Conservation (phyloP, 1,284 basidiomycete species). For the Naganishia sp. region DNA sequence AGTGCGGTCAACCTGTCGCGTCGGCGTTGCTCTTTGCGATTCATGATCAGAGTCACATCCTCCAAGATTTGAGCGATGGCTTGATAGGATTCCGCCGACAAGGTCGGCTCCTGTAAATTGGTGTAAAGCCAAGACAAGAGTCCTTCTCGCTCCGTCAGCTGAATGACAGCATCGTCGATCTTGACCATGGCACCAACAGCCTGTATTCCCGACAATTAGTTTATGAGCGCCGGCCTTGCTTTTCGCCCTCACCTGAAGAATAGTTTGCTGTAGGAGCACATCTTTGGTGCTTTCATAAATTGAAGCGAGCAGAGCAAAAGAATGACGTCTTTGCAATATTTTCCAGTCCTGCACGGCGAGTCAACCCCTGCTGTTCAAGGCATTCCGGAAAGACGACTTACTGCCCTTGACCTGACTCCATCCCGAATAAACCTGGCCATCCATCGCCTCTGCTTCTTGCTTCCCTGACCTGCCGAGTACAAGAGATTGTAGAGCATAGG, state of each 20-base stretch:
- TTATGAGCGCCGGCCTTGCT: constrained; percentile 26
- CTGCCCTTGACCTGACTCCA: constrained; percentile 64
- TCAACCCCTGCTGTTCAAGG: neutral
- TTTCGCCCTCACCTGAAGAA: constrained; percentile 63
- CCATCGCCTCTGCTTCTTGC: constrained; percentile 83
- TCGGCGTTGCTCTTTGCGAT: constrained; percentile 19
- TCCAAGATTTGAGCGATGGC: constrained; percentile 62
- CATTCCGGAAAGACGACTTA: constrained; percentile 35
- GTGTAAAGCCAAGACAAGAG: constrained; percentile 77
- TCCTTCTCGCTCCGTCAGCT: constrained; percentile 67
- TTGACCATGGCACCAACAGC: constrained; percentile 70
- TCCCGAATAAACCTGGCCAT: constrained; percentile 81
- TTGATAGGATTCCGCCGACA: constrained; percentile 4
- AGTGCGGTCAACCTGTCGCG: constrained; percentile 7
- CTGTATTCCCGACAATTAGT: constrained; percentile 49
- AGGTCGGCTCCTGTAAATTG: constrained; percentile 5
- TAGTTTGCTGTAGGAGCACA: constrained; percentile 59
- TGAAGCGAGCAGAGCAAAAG: constrained; percentile 82
- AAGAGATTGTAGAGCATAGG: constrained; percentile 83
- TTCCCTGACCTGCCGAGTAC: constrained; percentile 69
- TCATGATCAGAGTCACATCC: constrained; percentile 60
- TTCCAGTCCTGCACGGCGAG: constrained; percentile 70
- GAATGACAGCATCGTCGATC: constrained; percentile 65
- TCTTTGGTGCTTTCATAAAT: constrained; percentile 70
- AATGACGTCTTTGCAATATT: constrained; percentile 75